Base-by-base conservation (phyloP, 2,329 filamentous ascomycete genomes). In the Colletotrichum navitas region DNA sequence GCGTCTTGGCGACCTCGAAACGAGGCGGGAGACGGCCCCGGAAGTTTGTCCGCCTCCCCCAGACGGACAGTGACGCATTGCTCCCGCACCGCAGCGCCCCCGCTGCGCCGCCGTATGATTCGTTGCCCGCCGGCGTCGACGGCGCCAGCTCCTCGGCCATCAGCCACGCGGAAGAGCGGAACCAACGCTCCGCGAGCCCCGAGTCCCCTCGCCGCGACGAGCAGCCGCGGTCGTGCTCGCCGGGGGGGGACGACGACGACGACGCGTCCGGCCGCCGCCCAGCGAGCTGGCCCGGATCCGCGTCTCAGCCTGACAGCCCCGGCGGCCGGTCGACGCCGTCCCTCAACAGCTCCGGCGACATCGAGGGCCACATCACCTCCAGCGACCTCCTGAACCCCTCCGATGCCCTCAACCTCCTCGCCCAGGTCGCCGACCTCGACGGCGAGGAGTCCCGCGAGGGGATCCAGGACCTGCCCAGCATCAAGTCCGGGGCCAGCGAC, bases 301-400 rank as follows among this genome's bases (percentile, higher is more conserved):
- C 58, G 26, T 60, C 72, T 41, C 68, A 72, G 71, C 66, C 70
- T 45, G 36, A 68, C 56, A 75, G 68, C 41, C 73, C 61, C 72
- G 72, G 74, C 54, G 71, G 61, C 55, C 64, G 45, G 59, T 71
- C 62, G 60, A 62, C 60, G 8, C 45, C 47, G 29, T 71, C 68
- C 3, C 68, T 71, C 21, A 61, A 71, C 54, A 71, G 68, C 52
- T 49, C 68, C 5, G 68, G 68, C 14, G 69, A 76, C 60, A 78
- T 83, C 6, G 81, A 83, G 51, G 82, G 82, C 36, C 81, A 81
- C 54, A 82, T 83, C 68, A 81, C 81, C 1, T 80, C 82, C 0
- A 79, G 80, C 0, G 82, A 84, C 71, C 76, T 84, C 1, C 74
- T 83, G 43, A 83, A 83, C 24, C 82, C 82, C 2, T 83, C 82